Conservation (phyloP, 2,329 filamentous ascomycete species). For the Colletotrichum eremochloae region DNA sequence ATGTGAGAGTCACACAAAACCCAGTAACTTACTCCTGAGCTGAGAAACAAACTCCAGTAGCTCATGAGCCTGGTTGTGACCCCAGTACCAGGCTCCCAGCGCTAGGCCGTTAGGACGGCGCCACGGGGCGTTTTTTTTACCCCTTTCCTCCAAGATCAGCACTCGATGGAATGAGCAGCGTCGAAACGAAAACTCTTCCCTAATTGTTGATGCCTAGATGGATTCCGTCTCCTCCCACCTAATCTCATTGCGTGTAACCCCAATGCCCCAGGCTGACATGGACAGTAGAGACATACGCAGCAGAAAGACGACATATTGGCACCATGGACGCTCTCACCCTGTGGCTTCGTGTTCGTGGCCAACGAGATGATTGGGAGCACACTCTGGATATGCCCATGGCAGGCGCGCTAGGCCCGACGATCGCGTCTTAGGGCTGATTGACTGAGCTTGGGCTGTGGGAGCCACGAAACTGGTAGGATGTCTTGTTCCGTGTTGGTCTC, state of each 20-base stretch:
- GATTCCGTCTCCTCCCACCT: neutral
- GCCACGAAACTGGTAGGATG: constrained; percentile 14
- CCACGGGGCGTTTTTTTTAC: neutral
- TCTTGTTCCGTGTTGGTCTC: neutral
- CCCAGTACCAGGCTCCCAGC: neutral
- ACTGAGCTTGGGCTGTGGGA: neutral
- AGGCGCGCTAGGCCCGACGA: constrained; percentile 1
- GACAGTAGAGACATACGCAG: neutral
- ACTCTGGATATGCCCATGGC: neutral
- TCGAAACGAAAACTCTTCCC: neutral
- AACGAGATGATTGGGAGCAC: neutral
- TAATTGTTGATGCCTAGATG: neutral
- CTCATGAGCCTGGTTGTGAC: neutral
- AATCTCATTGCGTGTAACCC: neutral
- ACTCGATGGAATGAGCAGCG: constrained; percentile 11
- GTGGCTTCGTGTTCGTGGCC: neutral
- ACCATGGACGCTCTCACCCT: neutral
- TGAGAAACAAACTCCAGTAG: constrained; percentile 15
- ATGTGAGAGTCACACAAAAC: neutral
- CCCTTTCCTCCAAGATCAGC: neutral
- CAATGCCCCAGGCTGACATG: neutral
- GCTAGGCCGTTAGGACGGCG: constrained; percentile 28
- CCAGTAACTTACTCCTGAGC: neutral
- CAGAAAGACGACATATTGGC: neutral
- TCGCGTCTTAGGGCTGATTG: constrained; percentile 40